Evolutionary conservation across 768 basidiomycete species (phyloP), one percentile per base, ranked within the genome.

Genomic region (Pisolithus orientalis): DNA sequence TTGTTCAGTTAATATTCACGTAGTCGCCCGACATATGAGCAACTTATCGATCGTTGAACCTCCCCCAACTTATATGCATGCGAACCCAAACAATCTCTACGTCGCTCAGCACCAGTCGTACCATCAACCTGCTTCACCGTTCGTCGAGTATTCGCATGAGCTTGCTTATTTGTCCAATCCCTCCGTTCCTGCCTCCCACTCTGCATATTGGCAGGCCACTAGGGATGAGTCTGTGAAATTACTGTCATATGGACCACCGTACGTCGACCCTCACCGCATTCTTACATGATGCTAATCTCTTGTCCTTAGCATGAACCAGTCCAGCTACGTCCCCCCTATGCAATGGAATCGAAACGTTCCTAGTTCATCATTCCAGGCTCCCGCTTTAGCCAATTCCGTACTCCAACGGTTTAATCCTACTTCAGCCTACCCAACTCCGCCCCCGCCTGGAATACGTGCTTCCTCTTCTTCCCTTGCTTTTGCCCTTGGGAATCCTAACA

Each of bases 401-500:
- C 75, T 88, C 49, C 85, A 85, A 52, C 79, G 79, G 13, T 76
- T 79, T 31, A 66, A 74, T 4, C 82, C 86, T n/a, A 74, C 75
- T 16, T 72, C 75, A 4, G 76, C 80, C 2, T 90, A 90, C 68
- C 87, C 86, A 2, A 87, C 87, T 2, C 84, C 84, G 24, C 84
- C 86, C 1, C 75, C 76, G 16, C 84, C 84, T 1, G 76, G 77
- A 11, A 80, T 86, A 39, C 77, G 71, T 37, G 72, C 76, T n/a
- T 80, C 78, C 1, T 85, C 87, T 1, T 90, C 87, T 14, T 90
- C 88, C 11, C 78, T 89, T 51, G 87, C 88, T 5, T 76, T 75
- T 64, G 89, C 89, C 3, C 76, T 91, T 24, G 86, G 84, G 5
- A 67, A 72, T 39, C 73, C 71, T 5, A 67, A 60, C 28, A 61